A percentile compares a stretch with the other conserved stretches of the same genome.
These are phyloP conservation scores for Vitis labrusca DNA, from an alignment of 164 flowering plant genomes.

Conservation along the genomic window DNA sequence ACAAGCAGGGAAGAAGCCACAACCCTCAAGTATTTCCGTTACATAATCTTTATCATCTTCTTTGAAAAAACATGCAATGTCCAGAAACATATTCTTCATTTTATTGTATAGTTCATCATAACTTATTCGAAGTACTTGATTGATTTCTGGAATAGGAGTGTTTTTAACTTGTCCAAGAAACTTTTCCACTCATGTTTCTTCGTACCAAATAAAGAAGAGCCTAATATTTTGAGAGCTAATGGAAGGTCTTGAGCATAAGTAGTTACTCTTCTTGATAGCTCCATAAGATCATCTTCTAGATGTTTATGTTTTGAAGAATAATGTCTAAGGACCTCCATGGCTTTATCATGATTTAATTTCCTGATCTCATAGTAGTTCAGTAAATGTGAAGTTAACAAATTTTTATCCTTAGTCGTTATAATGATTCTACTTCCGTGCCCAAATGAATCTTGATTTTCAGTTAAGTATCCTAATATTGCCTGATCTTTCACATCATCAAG, in stretches of 20 bases:
- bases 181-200: neutral
- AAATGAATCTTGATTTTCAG: neutral
- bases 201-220: neutral
- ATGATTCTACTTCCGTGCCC: slow-evolving; percentile 6
- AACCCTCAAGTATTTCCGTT: neutral
- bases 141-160: neutral
- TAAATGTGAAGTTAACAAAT: neutral
- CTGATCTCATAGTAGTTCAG: neutral
- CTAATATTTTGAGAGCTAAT: slow-evolving; percentile 1
- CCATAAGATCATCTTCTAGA: neutral
- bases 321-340: neutral
- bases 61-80: slow-evolving; percentile 6
- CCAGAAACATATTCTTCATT: neutral
- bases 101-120: neutral
- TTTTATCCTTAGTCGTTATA: slow-evolving; percentile 4
- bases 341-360: neutral
- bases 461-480: neutral
- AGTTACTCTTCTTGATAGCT: neutral
- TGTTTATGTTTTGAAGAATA: neutral
- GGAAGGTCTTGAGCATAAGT: neutral
- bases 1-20: neutral
- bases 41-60: neutral
- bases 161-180: neutral
- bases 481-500: slow-evolving; percentile 3
- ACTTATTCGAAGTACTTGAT: neutral